Conservation (phyloP, 2,329 filamentous ascomycete species). For the Septoria petroselini region DNA sequence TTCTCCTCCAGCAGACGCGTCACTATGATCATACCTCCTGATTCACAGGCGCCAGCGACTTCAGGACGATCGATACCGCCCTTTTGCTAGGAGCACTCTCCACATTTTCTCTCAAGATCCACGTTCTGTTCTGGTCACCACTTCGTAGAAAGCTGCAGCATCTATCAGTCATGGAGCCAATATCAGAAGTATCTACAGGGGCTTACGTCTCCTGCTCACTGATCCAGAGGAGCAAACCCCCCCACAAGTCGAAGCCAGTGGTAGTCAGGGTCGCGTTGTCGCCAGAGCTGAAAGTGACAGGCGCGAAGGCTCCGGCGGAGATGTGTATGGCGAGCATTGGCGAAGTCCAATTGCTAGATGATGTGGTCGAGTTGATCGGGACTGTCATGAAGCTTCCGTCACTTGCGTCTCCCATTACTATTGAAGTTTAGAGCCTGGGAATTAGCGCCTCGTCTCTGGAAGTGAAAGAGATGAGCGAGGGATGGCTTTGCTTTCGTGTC, state of each 20-base stretch:
- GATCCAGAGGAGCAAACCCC: slow-evolving; percentile 21
- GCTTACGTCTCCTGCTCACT: slow-evolving; percentile 16
- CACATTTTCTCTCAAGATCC: slow-evolving; percentile 24
- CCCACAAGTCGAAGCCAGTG: slow-evolving; percentile 23
- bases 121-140: slow-evolving; percentile 18
- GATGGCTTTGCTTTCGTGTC: slow-evolving; percentile 20
- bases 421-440: slow-evolving; percentile 19
- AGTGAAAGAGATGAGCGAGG: not conserved
- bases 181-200: not conserved
- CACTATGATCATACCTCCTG: not conserved
- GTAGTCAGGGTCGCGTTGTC: slow-evolving; percentile 21
- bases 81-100: slow-evolving; percentile 19
- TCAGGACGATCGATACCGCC: slow-evolving; percentile 22
- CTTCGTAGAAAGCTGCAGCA: slow-evolving; percentile 13
- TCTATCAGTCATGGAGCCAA: not conserved
- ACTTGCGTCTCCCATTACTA: slow-evolving; percentile 15
- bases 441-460: slow-evolving; percentile 11
- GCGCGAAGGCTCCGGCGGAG: slow-evolving; percentile 16
- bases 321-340: slow-evolving; percentile 23
- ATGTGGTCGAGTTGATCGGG: slow-evolving; percentile 14
- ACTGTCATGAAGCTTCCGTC: slow-evolving; percentile 14
- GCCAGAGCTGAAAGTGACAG: slow-evolving; percentile 18
- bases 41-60: slow-evolving; percentile 9
- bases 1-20: too few relatives aligned
- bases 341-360: slow-evolving; percentile 21